Evolutionary conservation across 148 eudicot species (phyloP), one percentile per base, ranked within the genome.

Genomic region (Chenopodium formosanum): DNA sequence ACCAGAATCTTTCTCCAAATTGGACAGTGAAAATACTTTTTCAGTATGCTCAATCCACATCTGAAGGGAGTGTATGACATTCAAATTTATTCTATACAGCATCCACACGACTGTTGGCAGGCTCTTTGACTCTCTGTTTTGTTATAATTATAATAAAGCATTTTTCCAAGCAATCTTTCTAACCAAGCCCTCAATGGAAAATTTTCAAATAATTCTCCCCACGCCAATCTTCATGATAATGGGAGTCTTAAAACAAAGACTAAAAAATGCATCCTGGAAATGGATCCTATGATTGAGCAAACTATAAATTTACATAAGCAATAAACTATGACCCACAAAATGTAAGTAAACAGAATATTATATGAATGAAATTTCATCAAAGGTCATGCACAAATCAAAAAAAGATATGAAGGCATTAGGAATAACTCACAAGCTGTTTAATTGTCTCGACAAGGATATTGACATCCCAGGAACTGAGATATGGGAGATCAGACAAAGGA

Each of bases 401-500:
- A 34, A 71, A 73, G n/a, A 68, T 32, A 68, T 16, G 37, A 81
- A 25, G 29, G 52, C 70, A 65, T 10, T 22, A 80, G 11, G 25
- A 78, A 58, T 66, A 82, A 89, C 99, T 82, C 79, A 96, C 99
- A 48, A 96, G 99, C 83, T 94, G 94, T 80, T 91, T 92, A 79
- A 96, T 88, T 76, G 99, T 88, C 75, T 92, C 94, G 23, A 96
- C 83, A 76, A 96, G 92, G 64, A 96, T 90, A 75, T 85, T 86
- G 60, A 87, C 88, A 81, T 94, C 90, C 99, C 99, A 96, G 37
- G 98, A 94, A 83, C 85, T 89, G 75, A 87, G 77, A 9, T 78
- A 73, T 75, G 97, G 91, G 75, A 87, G 71, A 76, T 96, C 99
- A 75, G 88, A 79, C 71, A 80, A 60, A 73, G 73, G 79, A 73